Conservation (phyloP, 345 rosid species). For the Orychophragmus violaceus region DNA sequence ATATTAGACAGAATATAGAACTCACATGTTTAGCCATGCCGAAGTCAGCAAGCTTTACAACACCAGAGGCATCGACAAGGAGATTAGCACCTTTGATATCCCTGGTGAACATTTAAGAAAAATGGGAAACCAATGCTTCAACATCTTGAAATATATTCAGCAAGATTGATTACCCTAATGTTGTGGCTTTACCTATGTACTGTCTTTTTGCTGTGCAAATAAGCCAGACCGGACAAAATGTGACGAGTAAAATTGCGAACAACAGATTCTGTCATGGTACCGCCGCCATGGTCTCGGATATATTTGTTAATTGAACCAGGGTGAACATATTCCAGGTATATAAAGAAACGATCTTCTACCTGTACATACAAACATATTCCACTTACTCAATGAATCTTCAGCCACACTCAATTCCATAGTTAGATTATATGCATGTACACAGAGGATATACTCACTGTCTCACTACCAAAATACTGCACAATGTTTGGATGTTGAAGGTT, state of each 20-base stretch:
- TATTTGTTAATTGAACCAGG: constrained; percentile 94
- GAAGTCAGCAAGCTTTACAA: constrained; percentile 92
- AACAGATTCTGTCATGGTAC: constrained; percentile 87
- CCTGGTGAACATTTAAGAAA: constrained; percentile 36
- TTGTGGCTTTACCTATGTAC: constrained; percentile 60
- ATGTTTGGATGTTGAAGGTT: constrained; percentile 88
- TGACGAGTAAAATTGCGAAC: constrained; percentile 92
- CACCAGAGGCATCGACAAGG: constrained; percentile 93
- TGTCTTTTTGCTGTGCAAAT: constrained; percentile 81
- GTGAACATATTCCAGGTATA: constrained; percentile 90
- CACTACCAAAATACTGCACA: constrained; percentile 98
- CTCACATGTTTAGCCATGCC: constrained; percentile 99
- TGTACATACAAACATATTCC: constrained; percentile 25
- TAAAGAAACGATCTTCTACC: constrained; percentile 83
- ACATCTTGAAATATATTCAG: not conserved
- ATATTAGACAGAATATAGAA: constrained; percentile 3
- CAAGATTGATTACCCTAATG: not conserved
- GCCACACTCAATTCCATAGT: not conserved
- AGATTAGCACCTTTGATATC: constrained; percentile 98
- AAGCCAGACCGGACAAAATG: constrained; percentile 84
- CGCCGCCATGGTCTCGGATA: constrained; percentile 66
- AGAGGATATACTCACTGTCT: constrained; percentile 60
- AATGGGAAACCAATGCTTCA: constrained; percentile 3
- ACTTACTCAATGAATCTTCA: constrained; percentile 8
- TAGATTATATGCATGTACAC: constrained; percentile 2